Evolutionary conservation across 768 basidiomycete species (phyloP), one percentile per base, ranked within the genome.

Genomic region (Boletus huronensis): DNA sequence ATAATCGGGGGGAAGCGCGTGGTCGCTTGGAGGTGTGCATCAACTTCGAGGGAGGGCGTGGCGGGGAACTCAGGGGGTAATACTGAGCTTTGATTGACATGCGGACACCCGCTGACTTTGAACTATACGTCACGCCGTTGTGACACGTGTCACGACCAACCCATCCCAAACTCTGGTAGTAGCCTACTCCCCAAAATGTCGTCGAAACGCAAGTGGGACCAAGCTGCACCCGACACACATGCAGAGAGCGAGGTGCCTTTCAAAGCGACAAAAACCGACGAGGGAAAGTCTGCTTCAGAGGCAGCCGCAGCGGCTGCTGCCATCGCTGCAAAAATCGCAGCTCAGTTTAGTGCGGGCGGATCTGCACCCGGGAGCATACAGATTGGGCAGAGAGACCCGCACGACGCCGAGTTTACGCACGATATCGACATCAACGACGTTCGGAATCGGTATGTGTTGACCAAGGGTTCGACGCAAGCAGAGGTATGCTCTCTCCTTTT

Each of bases 351-450:
- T 51, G 79, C 79, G 2, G 70, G 67, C 61, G 78, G 57, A 38
- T 61, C 68, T 55, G 76, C 64, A 5, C 62, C 64, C 50, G 77
- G 62, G 68, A 72, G 66, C 66, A 77, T 72, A 55, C 60, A 76
- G 61, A 65, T 75, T 55, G 78, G 78, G 17, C 63, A 72, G 47
- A 82, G 82, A 59, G 90, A 91, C 65, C 76, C 77, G 2, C 83
- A 88, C 46, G 89, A 91, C 61, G 90, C 79, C 40, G 90, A 90
- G 43, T 98, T 86, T 62, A 87, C 84, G 13, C 82, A 90, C 60
- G 92, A 97, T 65, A 95, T 98, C 52, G 96, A 98, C 70, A 97
- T 98, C 70, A 98, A 98, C 69, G 95, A 98, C 71, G 78, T 94
- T 46, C 77, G 95, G 69, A 98, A 98, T 73, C 80, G 96, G 60